Evolutionary conservation across 768 basidiomycete genomes (phyloP).

Genomic region (Lactarius indigo): DNA sequence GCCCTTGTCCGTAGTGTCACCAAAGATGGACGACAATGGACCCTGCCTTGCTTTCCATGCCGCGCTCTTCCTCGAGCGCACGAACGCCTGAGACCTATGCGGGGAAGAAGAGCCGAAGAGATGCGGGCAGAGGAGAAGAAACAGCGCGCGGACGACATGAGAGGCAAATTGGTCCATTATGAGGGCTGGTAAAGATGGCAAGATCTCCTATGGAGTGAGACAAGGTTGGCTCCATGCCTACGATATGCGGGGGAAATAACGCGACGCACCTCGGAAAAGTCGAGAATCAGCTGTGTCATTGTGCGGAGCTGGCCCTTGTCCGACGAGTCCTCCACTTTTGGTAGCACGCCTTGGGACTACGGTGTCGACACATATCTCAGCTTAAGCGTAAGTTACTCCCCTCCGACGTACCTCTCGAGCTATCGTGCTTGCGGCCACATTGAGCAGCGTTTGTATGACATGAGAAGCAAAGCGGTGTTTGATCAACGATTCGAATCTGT

Average conservation of each 20-base stretch:
- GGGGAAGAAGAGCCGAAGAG: slow-evolving; percentile 39
- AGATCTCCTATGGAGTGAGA: slow-evolving; percentile 54
- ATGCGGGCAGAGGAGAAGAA: slow-evolving; percentile 70
- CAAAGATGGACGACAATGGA: slow-evolving; percentile 75
- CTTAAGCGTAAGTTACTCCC: too few relatives aligned
- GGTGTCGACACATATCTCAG: not conserved
- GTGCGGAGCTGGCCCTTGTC: slow-evolving; percentile 64
- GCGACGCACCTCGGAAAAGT: slow-evolving; percentile 56
- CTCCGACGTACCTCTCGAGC: slow-evolving; percentile 56
- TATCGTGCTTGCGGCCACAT: slow-evolving; percentile 59
- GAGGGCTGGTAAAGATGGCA: slow-evolving; percentile 57
- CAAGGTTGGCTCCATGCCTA: not conserved
- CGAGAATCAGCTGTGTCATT: slow-evolving; percentile 58
- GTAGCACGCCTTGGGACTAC: slow-evolving; percentile 55
- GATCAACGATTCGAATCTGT: slow-evolving; percentile 59
- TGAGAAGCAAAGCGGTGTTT: slow-evolving; percentile 92
- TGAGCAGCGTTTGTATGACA: slow-evolving; percentile 88
- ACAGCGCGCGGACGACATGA: slow-evolving; percentile 79
- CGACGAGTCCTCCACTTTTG: slow-evolving; percentile 41
- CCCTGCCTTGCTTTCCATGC: slow-evolving; percentile 82
- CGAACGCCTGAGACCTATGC: slow-evolving; percentile 35
- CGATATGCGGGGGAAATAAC: not conserved
- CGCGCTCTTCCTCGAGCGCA: slow-evolving; percentile 84
- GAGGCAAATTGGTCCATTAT: slow-evolving; percentile 88
- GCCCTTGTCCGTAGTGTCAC: slow-evolving; percentile 36